Conservation (phyloP, 495 filamentous ascomycete species). For the Parathielavia appendiculata region DNA sequence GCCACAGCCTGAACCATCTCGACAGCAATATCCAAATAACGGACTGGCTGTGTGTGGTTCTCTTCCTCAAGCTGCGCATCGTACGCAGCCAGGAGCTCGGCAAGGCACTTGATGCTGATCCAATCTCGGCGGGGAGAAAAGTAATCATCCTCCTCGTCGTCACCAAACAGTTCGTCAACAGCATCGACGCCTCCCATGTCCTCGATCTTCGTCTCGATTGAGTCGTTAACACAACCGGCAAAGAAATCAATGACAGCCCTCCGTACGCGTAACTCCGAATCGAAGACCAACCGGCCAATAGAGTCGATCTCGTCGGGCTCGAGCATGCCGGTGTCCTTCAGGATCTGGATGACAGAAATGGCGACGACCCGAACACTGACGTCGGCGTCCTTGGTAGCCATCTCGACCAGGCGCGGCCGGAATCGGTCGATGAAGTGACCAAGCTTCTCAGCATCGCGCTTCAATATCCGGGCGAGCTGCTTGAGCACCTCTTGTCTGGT, state of each 20-base stretch:
- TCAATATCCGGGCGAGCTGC: slow-evolving; percentile 71
- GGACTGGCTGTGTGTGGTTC: slow-evolving; percentile 37
- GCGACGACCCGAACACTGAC: slow-evolving; percentile 67
- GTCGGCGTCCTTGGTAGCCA: slow-evolving; percentile 79
- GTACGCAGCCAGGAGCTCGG: slow-evolving; percentile 75
- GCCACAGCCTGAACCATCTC: slow-evolving; percentile 51
- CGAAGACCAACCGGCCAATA: slow-evolving; percentile 79
- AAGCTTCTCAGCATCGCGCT: slow-evolving; percentile 70
- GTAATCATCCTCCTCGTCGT: slow-evolving; percentile 69
- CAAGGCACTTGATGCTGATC: slow-evolving; percentile 87
- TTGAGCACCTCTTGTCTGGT: slow-evolving; percentile 75
- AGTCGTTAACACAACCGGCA: slow-evolving; percentile 73
- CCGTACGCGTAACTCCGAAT: slow-evolving; percentile 74
- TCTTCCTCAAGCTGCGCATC: slow-evolving; percentile 51
- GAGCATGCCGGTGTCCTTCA: slow-evolving; percentile 78
- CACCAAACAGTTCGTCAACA: slow-evolving; percentile 61
- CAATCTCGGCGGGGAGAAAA: slow-evolving; percentile 71
- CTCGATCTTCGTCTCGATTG: slow-evolving; percentile 73
- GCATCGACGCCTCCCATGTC: slow-evolving; percentile 64
- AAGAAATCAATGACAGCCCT: slow-evolving; percentile 89
- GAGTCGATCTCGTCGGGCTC: slow-evolving; percentile 87
- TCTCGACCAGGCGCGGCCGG: slow-evolving; percentile 81
- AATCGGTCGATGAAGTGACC: slow-evolving; percentile 88
- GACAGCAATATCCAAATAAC: slow-evolving; percentile 41
- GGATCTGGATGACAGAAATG: slow-evolving; percentile 71